A percentile compares a stretch with the other conserved stretches of the same genome.
phyloP scores from a whole-genome alignment of 164 flowering plant species.

The Vitis amurensis region DNA sequence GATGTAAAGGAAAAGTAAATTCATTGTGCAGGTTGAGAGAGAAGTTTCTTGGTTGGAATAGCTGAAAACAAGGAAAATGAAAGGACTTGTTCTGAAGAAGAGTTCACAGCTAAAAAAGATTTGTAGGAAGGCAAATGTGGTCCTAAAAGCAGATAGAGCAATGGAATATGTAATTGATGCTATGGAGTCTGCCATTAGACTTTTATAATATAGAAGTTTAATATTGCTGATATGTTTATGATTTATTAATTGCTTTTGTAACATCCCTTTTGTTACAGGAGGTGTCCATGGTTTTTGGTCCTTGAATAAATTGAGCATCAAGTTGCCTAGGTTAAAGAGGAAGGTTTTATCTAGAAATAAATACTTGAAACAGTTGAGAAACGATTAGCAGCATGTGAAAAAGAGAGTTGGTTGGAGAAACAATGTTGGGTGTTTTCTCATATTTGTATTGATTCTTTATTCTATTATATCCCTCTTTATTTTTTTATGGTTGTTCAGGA shows the following conservation, averaged over 20 bases:
- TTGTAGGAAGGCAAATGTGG: slow-evolving; percentile 70
- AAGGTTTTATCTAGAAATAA: slow-evolving; percentile 52
- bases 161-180: slow-evolving; percentile 63
- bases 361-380: slow-evolving; percentile 66
- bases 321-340: slow-evolving; percentile 50
- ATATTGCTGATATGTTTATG: not conserved
- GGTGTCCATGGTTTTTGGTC: slow-evolving; percentile 35
- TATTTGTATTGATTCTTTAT: not conserved
- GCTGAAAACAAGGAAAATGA: slow-evolving; percentile 87
- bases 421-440: slow-evolving; percentile 35
- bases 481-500: slow-evolving; percentile 37
- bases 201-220: not conserved
- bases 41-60: slow-evolving; percentile 84
- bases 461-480: not conserved
- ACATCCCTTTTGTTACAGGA: slow-evolving; percentile 27
- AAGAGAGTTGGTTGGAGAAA: slow-evolving; percentile 68
- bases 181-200: slow-evolving; percentile 62
- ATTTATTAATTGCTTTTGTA: not conserved
- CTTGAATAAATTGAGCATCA: slow-evolving; percentile 52
- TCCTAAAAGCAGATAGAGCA: slow-evolving; percentile 46
- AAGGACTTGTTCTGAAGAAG: slow-evolving; percentile 87
- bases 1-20: not conserved
- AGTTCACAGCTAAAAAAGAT: slow-evolving; percentile 81
- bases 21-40: slow-evolving; percentile 50
- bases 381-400: slow-evolving; percentile 44